phyloP scores from a whole-genome alignment of 2,329 filamentous ascomycete species.

The Sclerotinia spermophila region DNA sequence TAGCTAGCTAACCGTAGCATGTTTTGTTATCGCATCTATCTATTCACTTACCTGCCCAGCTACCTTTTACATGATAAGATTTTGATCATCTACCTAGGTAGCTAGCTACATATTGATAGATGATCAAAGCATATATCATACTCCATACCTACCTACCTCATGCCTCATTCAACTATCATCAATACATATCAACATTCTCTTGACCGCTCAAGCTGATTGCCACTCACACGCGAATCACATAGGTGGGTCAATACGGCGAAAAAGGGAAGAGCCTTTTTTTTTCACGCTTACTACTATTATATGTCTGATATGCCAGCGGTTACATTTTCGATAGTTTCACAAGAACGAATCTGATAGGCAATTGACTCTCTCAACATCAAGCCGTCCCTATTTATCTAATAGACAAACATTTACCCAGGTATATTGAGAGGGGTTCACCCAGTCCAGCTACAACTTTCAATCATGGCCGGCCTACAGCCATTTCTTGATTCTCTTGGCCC shows the following conservation, averaged over 20 bases:
- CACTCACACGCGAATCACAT: background rate
- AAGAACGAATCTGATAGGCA: background rate
- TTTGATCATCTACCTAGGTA: background rate
- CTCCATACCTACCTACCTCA: background rate
- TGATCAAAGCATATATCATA: too few relatives aligned
- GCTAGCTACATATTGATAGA: too few relatives aligned
- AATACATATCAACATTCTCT: background rate
- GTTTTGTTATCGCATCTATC: background rate
- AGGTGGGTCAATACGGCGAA: background rate
- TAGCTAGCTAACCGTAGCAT: background rate
- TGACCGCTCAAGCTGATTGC: background rate
- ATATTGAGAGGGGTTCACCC: background rate
- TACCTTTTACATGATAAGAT: too few relatives aligned
- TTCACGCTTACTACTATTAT: background rate
- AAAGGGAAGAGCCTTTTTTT: background rate
- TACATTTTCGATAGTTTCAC: background rate
- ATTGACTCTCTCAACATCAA: background rate
- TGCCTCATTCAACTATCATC: background rate
- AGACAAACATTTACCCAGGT: background rate
- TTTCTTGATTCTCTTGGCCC: conserved; percentile 45
- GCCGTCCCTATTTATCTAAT: conserved; percentile 1
- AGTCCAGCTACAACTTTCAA: background rate
- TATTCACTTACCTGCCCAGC: too few relatives aligned
- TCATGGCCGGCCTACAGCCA: conserved; percentile 29
- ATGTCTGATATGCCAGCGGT: background rate